phyloP scores from a whole-genome alignment of 257 asterid genomes.

The Solanum lignicaule region DNA sequence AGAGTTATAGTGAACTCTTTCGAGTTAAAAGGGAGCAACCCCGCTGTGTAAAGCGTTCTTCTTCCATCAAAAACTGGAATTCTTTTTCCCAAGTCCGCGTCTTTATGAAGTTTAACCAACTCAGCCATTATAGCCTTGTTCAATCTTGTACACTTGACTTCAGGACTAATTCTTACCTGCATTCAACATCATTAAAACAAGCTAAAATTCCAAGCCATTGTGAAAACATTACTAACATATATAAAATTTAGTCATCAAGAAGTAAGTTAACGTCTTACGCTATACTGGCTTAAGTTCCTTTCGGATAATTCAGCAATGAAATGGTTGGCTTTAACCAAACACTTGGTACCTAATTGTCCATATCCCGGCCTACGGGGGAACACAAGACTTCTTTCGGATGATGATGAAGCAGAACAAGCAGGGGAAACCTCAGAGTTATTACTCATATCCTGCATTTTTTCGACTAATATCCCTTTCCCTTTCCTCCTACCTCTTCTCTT shows the following conservation, averaged over 20 bases:
- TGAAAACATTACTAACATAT: not conserved
- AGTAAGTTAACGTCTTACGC: slow-evolving; percentile 16
- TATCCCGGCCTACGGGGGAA: slow-evolving; percentile 28
- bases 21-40: slow-evolving; percentile 32
- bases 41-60: slow-evolving; percentile 41
- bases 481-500: slow-evolving; percentile 14
- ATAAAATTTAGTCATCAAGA: not conserved
- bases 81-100: slow-evolving; percentile 33
- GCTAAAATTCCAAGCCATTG: not conserved
- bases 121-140: slow-evolving; percentile 41
- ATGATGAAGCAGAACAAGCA: slow-evolving; percentile 6
- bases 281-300: slow-evolving; percentile 39
- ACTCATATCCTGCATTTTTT: slow-evolving; percentile 5
- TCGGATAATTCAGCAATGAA: slow-evolving; percentile 40
- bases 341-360: slow-evolving; percentile 26
- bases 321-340: slow-evolving; percentile 34
- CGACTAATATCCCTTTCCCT: slow-evolving; percentile 16
- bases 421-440: not conserved
- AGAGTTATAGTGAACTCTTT: slow-evolving; percentile 30
- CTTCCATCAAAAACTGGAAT: slow-evolving; percentile 54
- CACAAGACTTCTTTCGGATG: slow-evolving; percentile 9
- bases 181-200: not conserved
- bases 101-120: slow-evolving; percentile 36
- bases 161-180: slow-evolving; percentile 43
- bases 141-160: slow-evolving; percentile 27